Base-by-base conservation (phyloP, 2,329 filamentous ascomycete genomes). In the Apiospora arundinis region DNA sequence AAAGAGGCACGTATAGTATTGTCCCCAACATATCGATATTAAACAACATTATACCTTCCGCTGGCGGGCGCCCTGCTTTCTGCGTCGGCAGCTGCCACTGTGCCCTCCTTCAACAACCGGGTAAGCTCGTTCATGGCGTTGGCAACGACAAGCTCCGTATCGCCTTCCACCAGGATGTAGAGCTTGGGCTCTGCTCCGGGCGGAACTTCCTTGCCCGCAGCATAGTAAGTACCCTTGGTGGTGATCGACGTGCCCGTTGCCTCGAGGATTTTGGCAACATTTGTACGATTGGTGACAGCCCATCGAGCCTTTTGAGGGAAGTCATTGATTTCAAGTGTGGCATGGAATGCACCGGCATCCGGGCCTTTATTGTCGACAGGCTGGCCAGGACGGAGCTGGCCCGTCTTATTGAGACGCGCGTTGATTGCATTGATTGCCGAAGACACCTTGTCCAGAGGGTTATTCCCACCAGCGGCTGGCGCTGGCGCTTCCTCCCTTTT, bases 321-420 rank as follows among this genome's bases (percentile, higher is more conserved):
- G 83, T 99, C 96, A 82, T 99, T 99, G 89, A 99, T 99, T 82
- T 98, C 96, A 73, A 99, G 87, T 4, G 95, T 98, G 21, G 96
- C 95, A 81, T 99, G 96, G 88, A 95, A 99, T 0, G 95, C 95
- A 69, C 96, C 96, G 3, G 96, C 96, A 81, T 99, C 96, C 0
- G 96, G 96, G 0, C 96, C 96, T 82, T 98, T 98, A 85, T 99
- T 99, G 85, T 99, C 96, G 80, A 98, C 97, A 9, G 96, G 95
- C 73, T 97, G 95, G 18, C 96, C 96, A 4, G 94, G 92, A 72
- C 96, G 92, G 77, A 98, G 92, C 80, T 96, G 93, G 46, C 95
- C 95, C 45, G 94, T 94, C 76, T 94, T 94, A 78, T 94, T 95
- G 49, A 99, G 88, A 75, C 96, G 94, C 73, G 92, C 92, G 81